Evolutionary conservation across 768 basidiomycete species (phyloP).

Genomic region (Phaffia tasmanica): DNA sequence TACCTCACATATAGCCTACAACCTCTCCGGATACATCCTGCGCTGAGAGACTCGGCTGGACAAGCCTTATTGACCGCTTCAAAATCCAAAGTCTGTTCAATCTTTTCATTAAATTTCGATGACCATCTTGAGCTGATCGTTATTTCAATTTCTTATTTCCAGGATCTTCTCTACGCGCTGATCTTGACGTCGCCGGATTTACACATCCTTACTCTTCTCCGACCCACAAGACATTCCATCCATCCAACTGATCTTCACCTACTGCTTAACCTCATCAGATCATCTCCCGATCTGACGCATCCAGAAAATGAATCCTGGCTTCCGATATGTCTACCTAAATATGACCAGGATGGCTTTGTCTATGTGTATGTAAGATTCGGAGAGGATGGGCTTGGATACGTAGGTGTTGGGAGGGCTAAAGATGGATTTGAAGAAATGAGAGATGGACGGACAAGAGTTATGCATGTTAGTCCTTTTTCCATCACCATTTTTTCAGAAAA

Average conservation of each 20-base stretch:
- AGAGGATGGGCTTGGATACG: slow-evolving; percentile 49
- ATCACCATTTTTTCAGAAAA: neutral
- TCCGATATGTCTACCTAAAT: slow-evolving; percentile 90
- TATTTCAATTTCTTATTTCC: neutral
- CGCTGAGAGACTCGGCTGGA: slow-evolving; percentile 60
- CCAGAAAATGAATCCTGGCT: slow-evolving; percentile 68
- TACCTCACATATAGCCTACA: slow-evolving; percentile 70
- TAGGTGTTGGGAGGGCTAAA: slow-evolving; percentile 67
- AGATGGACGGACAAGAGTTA: slow-evolving; percentile 58
- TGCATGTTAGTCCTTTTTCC: slow-evolving; percentile 43
- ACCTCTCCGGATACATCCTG: slow-evolving; percentile 63
- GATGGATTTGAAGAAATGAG: slow-evolving; percentile 72
- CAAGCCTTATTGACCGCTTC: slow-evolving; percentile 66
- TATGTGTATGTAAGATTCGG: slow-evolving; percentile 57
- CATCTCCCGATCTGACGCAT: slow-evolving; percentile 61
- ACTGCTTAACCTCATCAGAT: slow-evolving; percentile 76
- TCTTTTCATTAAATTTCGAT: neutral
- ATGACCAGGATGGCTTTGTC: slow-evolving; percentile 75
- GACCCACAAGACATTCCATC: slow-evolving; percentile 87
- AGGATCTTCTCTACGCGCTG: slow-evolving; percentile 87
- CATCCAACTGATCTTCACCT: slow-evolving; percentile 89
- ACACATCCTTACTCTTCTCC: slow-evolving; percentile 56
- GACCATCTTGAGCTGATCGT: neutral
- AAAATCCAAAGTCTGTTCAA: slow-evolving; percentile 57
- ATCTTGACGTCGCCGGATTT: slow-evolving; percentile 65